Percentiles rank a stretch among this genome's conserved stretches.
Conservation (phyloP, 1,284 basidiomycete species). For the Heterobasidion annosum region DNA sequence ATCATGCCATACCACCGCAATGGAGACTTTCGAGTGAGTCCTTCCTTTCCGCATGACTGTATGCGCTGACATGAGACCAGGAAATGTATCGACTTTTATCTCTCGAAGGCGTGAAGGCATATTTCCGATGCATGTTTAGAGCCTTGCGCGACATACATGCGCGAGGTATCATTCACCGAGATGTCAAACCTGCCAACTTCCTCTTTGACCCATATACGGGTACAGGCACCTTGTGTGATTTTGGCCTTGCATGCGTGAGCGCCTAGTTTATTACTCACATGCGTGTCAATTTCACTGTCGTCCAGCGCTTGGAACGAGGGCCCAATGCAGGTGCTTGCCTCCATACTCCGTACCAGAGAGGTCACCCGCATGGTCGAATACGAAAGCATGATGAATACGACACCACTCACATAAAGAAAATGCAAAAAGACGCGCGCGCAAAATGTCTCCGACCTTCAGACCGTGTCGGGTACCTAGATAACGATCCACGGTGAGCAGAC, state of each 20-base stretch:
- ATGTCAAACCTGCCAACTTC: slow-evolving; percentile 98
- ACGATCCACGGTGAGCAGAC: slow-evolving; percentile 46
- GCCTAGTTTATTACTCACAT: not conserved
- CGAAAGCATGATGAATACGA: slow-evolving; percentile 31
- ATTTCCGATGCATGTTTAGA: slow-evolving; percentile 88
- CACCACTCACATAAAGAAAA: slow-evolving; percentile 33
- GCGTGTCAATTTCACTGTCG: not conserved
- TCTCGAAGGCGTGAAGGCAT: slow-evolving; percentile 71
- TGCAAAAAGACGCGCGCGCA: slow-evolving; percentile 54
- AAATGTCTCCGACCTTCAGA: slow-evolving; percentile 50
- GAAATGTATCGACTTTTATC: slow-evolving; percentile 70
- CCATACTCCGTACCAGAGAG: slow-evolving; percentile 55
- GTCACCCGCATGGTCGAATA: slow-evolving; percentile 61
- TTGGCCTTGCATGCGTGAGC: slow-evolving; percentile 86
- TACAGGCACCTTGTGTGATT: slow-evolving; percentile 88
- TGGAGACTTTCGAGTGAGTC: slow-evolving; percentile 83
- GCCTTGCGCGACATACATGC: slow-evolving; percentile 86
- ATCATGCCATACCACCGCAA: slow-evolving; percentile 93
- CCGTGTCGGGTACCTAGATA: slow-evolving; percentile 64
- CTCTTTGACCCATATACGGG: slow-evolving; percentile 85
- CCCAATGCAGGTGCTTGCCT: slow-evolving; percentile 52
- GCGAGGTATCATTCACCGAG: slow-evolving; percentile 90
- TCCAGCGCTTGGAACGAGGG: slow-evolving; percentile 49
- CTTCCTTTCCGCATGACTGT: not conserved
- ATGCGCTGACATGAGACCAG: slow-evolving; percentile 26